Conservation (phyloP, 2,329 filamentous ascomycete species). For the Alternaria hordeiaustralica region DNA sequence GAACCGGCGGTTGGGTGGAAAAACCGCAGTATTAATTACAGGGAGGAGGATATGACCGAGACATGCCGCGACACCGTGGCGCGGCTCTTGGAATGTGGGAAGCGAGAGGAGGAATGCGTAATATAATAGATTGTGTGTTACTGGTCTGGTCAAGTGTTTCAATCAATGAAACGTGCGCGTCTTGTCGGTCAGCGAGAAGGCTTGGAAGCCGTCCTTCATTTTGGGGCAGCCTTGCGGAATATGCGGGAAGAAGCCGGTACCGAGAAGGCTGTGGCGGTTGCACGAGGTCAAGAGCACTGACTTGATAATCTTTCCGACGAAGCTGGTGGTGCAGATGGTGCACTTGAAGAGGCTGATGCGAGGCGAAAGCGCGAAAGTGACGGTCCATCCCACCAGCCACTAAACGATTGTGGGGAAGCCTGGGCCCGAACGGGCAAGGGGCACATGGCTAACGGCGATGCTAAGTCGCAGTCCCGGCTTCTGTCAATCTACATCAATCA, state of each 20-base stretch:
- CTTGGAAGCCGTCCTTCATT: conserved; percentile 20
- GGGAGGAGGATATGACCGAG: conserved; percentile 18
- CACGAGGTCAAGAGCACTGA: conserved; percentile 4
- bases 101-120: conserved; percentile 17
- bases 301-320: conserved; percentile 27
- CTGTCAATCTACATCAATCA: conserved; percentile 49
- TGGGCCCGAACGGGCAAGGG: conserved; percentile 15
- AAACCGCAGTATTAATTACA: conserved; percentile 31
- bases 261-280: conserved; percentile 8
- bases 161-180: conserved; percentile 29
- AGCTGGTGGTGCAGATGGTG: conserved; percentile 25
- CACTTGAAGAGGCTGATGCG: conserved; percentile 22
- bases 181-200: conserved; percentile 2
- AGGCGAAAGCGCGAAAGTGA: conserved; percentile 19
- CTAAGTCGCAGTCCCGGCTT: conserved; percentile 36
- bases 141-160: conserved; percentile 31
- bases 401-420: conserved; percentile 27
- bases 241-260: conserved; percentile 11
- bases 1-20: conserved; percentile 41
- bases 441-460: conserved; percentile 25
- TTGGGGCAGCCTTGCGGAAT: conserved; percentile 26
- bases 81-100: conserved; percentile 13
- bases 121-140: conserved; percentile 44
- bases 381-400: conserved; percentile 15
- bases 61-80: conserved; percentile 12